Evolutionary conservation across 2,329 filamentous ascomycete genomes (phyloP), one percentile per base, ranked within the genome.

Genomic region (Aspergillus arachidicola): DNA sequence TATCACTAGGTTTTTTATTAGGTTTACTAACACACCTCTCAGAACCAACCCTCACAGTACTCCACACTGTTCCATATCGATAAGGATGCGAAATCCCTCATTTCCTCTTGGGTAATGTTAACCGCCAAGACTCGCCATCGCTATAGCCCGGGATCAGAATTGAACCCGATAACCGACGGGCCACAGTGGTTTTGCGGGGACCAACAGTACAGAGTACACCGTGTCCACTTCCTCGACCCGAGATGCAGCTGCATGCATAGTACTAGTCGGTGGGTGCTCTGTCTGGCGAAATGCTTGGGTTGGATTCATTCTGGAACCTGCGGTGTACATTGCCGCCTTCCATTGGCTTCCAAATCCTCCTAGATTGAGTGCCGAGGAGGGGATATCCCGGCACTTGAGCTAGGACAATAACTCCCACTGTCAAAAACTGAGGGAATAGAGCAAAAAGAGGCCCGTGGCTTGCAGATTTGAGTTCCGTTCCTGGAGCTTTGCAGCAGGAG

Each of bases 391-490:
- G 59, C 59, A 64, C 14, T 62, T 64, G 32, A 23, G 43, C 38
- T 57, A 32, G 48, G 55, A 53, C 53, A 57, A 56, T 26, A 53
- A 30, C 51, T 26, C 32, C 51, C 14, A 55, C 23, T 19, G 51
- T 26, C 32, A 38, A 38, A 36, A 1, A 5, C 11, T 26, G 21
- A 48, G 32, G 38, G 28, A 26, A 56, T 53, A 53, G 45, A 46
- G 48, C 32, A 41, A 46, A 53, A 51, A 23, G 34, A 53, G 36
- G 43, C 28, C 58, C 34, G 50, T 51, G 48, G 38, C 38, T 38
- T 19, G 46, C 58, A 41, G n/a, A 59, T 51, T 56, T 61, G 62
- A 56, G 55, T 61, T 59, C 62, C 48, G 62, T 64, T 64, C 59
- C 58, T 64, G 62, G 59, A 58, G 57, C 41, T 32, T 30, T 56